Base-by-base conservation (phyloP, 441 rosid genomes). In the Iberis amara region DNA sequence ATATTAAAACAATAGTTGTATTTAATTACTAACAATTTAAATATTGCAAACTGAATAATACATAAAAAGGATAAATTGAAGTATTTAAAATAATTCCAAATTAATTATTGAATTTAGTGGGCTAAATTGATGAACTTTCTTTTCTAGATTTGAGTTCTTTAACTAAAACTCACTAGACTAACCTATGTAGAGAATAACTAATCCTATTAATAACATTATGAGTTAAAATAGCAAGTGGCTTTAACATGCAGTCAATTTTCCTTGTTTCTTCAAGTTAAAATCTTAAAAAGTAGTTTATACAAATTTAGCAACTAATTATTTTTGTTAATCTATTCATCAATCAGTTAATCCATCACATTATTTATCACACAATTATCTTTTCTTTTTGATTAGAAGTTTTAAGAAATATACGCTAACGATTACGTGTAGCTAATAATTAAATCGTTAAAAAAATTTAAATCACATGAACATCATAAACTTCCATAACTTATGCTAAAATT, bases 291-390 rank as follows among this genome's bases (percentile, higher is more conserved):
- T 18, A 18, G 21, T 18, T 18, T 18, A 18, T 18, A 18, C 21
- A 28, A 7, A 12, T 3, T 44, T 11, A 27, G n/a, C 24, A 23
- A 30, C 21, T 18, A 26, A 4, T 35, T 9, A 42, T 4, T 42
- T 42, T 14, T 24, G 11, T 42, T 36, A 56, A 8, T 50, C 8
- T 44, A 64, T 3, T 38, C 48, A 21, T 24, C 32, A 51, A 24
- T 45, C 30, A 44, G 59, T 32, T 65, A 44, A 12, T 9, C 53
- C 6, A 15, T 58, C 44, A 65, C 64, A 51, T 45, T 45, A 27
- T 4, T 57, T 30, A 43, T 57, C 9, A 30, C 26, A 39, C 24
- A 65, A 50, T 21, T 7, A 37, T 42, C 21, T 55, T 48, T 8
- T 64, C 45, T 38, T 26, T 47, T 26, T 11, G 18, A 48, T 28